A percentile compares a stretch with the other conserved stretches of the same genome.
These are phyloP conservation scores for Capsella bursapastoris DNA, from an alignment of 345 rosid genomes.

Conservation along the genomic window DNA sequence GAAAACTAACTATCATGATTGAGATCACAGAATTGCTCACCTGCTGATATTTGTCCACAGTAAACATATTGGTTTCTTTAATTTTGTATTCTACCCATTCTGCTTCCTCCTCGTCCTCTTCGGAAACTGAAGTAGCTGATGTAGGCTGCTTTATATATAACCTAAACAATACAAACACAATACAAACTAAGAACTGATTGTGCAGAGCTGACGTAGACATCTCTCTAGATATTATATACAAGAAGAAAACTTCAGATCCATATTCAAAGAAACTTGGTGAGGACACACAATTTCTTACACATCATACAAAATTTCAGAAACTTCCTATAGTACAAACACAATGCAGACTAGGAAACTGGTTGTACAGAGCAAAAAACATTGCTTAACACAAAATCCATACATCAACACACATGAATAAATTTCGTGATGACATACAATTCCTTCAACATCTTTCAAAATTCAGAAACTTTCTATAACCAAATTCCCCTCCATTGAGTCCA, in stretches of 20 bases:
- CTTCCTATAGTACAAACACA: constrained; percentile 6
- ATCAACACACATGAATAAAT: neutral
- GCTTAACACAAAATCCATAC: neutral
- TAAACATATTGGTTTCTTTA: constrained; percentile 93
- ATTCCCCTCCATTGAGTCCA: neutral
- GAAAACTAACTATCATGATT: constrained; percentile 10
- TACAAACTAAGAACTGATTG: neutral
- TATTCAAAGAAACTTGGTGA: neutral
- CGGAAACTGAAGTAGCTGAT: constrained; percentile 59
- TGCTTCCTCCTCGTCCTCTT: constrained; percentile 59
- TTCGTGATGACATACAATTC: neutral
- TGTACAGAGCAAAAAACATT: no score
- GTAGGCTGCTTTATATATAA: constrained; percentile 82
- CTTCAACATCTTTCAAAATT: neutral
- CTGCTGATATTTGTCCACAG: constrained; percentile 91
- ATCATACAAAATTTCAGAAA: neutral
- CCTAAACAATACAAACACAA: constrained; percentile 46
- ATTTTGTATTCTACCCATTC: constrained; percentile 95
- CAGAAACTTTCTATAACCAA: neutral
- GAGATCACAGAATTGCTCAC: constrained; percentile 48
- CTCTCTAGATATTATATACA: neutral
- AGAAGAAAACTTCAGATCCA: neutral
- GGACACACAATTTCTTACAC: neutral
- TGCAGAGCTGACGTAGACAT: neutral
- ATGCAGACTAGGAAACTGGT: neutral